Base-by-base conservation (phyloP, 257 asterid genomes). In the Solanum microdontum region DNA sequence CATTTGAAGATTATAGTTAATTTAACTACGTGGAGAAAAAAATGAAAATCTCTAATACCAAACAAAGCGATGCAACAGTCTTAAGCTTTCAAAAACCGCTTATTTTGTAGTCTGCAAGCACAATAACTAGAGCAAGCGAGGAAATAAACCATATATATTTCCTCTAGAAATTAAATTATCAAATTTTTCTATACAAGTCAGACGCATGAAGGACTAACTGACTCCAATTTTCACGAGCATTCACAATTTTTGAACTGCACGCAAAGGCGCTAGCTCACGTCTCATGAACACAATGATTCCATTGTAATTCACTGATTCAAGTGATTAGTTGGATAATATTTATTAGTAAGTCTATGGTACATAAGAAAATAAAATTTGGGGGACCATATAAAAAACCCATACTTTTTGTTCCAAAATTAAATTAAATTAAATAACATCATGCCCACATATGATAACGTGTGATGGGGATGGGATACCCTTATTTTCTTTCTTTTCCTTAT, bases 401-500 rank as follows among this genome's bases (percentile, higher is more conserved):
- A 64, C 89, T 90, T 86, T 75, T 87, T 83, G 62, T 88, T 82
- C 89, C 84, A 60, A 91, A 89, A 58, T 85, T 69, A 72, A 19
- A 43, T 43, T 43, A 51, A 36, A 17, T 55, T 68, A 34, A 69
- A 43, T 51, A 84, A 84, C 36, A 66, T 88, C 77, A 73, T 87
- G 86, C 72, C 88, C 90, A 92, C 97, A 88, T 55, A 55, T 91
- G 94, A 89, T 82, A 83, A 88, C 95, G 92, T 94, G 95, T 89
- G 92, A 90, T 88, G 88, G 89, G 90, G 87, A 92, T 93, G 95
- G 94, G 94, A 87, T 86, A 87, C 34, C 91, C 91, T 90, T 89
- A 89, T 90, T 91, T 87, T 90, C 87, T 88, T 89, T 82, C 86
- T 84, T 84, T 89, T 80, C 34, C 77, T 89, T 88, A 75, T 43